These are phyloP conservation scores for Seminavis robusta DNA, from an alignment of 108 stramenopile genomes.

Conservation along the genomic window DNA sequence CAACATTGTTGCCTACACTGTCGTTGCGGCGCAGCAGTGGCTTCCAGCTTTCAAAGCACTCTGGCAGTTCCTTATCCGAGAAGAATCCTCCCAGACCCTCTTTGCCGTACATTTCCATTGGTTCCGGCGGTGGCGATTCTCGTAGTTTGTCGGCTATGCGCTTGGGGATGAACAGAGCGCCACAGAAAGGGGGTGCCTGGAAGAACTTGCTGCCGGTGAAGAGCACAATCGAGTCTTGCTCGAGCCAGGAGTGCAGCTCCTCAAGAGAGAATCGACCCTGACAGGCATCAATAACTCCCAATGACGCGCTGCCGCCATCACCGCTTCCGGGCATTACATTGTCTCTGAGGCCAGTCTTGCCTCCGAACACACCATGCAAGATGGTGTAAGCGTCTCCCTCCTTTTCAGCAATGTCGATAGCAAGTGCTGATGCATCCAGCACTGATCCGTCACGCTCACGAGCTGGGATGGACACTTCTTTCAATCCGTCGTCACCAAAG, in stretches of 20 bases:
- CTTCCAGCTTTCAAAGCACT: conserved; percentile 53
- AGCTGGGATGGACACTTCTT: conserved; percentile 37
- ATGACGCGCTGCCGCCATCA: conserved; percentile 39
- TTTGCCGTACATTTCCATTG: conserved; percentile 35
- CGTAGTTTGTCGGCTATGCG: conserved; percentile 46
- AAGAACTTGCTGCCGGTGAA: conserved; percentile 76
- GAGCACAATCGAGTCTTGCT: conserved; percentile 60
- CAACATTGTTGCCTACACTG: conserved; percentile 38
- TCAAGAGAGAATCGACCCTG: conserved; percentile 61
- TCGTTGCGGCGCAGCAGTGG: conserved; percentile 25
- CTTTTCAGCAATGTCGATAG: too few relatives aligned
- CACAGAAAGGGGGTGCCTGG: conserved; percentile 70
- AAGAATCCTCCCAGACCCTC: conserved; percentile 60
- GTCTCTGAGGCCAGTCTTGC: conserved; percentile 69
- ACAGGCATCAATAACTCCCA: conserved; percentile 72
- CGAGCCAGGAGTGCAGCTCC: conserved; percentile 60
- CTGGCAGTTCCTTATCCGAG: conserved; percentile 62
- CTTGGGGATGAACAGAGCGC: conserved; percentile 53
- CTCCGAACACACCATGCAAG: conserved; percentile 71
- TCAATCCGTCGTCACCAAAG: conserved; percentile 48
- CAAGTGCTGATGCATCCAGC: conserved; percentile 52
- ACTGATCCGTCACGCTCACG: conserved; percentile 43
- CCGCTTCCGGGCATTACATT: conserved; percentile 48
- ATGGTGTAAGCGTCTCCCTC: conserved; percentile 29
- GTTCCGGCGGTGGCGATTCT: conserved; percentile 31